Evolutionary conservation across 2,329 filamentous ascomycete genomes (phyloP).

Genomic region (Kalmusia sp.): DNA sequence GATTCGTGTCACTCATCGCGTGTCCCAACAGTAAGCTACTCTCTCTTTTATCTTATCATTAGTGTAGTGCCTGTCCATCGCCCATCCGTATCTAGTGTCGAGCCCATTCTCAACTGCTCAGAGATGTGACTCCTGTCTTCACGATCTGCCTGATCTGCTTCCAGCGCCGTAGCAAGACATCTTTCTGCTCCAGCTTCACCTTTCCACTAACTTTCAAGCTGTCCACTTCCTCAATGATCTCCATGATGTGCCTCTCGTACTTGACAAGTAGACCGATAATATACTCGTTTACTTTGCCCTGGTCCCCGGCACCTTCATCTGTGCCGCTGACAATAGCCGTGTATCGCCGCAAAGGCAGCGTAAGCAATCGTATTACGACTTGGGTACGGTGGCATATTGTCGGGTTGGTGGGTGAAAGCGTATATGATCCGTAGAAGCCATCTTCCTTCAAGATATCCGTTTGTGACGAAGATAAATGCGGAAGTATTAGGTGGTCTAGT

Average conservation of each 20-base stretch:
- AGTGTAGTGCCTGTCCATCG: not conserved
- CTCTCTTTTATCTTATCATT: no score
- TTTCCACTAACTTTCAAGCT: slow-evolving; percentile 17
- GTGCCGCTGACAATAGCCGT: slow-evolving; percentile 38
- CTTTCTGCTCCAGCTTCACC: slow-evolving; percentile 25
- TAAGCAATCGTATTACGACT: slow-evolving; percentile 49
- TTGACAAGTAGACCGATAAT: slow-evolving; percentile 38
- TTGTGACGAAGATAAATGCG: slow-evolving; percentile 42
- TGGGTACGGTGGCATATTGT: slow-evolving; percentile 55
- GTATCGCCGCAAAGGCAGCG: slow-evolving; percentile 37
- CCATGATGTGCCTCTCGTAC: slow-evolving; percentile 38
- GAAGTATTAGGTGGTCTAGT: slow-evolving; percentile 52
- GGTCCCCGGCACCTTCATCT: slow-evolving; percentile 42
- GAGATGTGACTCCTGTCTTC: slow-evolving; percentile 9
- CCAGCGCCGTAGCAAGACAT: slow-evolving; percentile 41
- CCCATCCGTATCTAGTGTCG: no score
- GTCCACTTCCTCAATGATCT: slow-evolving; percentile 34
- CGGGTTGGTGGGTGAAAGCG: slow-evolving; percentile 27
- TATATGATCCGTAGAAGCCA: slow-evolving; percentile 49
- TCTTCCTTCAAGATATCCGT: slow-evolving; percentile 49
- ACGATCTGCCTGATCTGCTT: slow-evolving; percentile 45
- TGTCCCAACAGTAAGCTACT: no score
- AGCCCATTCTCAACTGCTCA: not conserved
- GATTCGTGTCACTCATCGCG: no score
- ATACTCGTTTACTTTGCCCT: slow-evolving; percentile 47